phyloP scores from a whole-genome alignment of 306 rosid genomes.

The Coriaria nepalensis region DNA sequence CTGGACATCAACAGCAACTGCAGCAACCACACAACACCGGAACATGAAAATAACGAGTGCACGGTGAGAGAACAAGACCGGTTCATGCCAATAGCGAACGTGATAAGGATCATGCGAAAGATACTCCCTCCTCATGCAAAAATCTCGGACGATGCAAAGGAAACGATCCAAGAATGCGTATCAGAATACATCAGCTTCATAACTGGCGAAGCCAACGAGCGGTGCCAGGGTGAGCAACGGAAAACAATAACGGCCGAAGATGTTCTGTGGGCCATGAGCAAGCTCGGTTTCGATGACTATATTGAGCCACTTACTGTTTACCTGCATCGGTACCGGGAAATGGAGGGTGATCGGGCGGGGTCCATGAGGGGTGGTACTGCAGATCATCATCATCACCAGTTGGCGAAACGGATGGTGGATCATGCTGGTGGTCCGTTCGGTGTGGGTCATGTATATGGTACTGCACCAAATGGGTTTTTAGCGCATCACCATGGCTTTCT shows the following conservation, averaged over 20 bases:
- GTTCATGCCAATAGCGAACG: slow-evolving; percentile 71
- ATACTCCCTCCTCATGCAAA: slow-evolving; percentile 54
- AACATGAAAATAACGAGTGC: background rate
- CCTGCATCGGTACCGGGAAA: slow-evolving; percentile 38
- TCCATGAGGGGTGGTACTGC: too few species aligned
- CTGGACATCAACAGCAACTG: too few species aligned
- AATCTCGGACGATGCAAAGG: slow-evolving; percentile 68
- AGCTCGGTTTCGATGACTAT: slow-evolving; percentile 38
- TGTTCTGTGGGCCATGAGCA: slow-evolving; percentile 32
- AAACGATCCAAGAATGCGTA: slow-evolving; percentile 56
- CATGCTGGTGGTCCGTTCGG: too few species aligned
- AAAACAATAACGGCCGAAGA: slow-evolving; percentile 40
- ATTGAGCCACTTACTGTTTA: slow-evolving; percentile 30
- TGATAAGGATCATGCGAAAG: slow-evolving; percentile 57
- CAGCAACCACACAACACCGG: too few species aligned
- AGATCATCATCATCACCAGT: too few species aligned
- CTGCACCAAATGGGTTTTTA: too few species aligned
- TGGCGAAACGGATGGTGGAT: too few species aligned
- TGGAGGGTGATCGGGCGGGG: slow-evolving; percentile 21
- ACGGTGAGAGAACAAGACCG: slow-evolving; percentile 47
- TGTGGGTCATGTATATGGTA: too few species aligned
- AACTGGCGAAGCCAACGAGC: slow-evolving; percentile 61
- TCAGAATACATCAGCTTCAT: slow-evolving; percentile 69
- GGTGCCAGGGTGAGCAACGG: slow-evolving; percentile 40
- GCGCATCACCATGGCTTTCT: too few species aligned